Percentiles rank a stretch among this genome's conserved stretches.
Conservation (phyloP, 1,284 basidiomycete species). For the Moesziomyces parantarcticus region DNA sequence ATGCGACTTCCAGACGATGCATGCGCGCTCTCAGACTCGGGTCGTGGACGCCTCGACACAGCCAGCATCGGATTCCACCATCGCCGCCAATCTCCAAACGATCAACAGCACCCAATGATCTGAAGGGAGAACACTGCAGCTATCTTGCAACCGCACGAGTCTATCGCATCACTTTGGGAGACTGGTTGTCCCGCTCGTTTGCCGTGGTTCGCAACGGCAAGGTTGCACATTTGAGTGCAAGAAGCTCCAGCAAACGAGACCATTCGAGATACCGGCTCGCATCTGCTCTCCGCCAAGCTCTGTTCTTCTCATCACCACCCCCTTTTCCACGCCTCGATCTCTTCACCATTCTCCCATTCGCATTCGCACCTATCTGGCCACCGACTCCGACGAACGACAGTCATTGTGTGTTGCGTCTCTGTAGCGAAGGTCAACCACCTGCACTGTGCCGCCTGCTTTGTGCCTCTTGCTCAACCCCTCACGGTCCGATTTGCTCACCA, state of each 20-base stretch:
- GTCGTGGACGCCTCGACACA: not conserved
- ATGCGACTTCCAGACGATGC: not conserved
- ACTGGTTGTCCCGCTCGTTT: too few species aligned
- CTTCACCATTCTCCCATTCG: not conserved
- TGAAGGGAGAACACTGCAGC: too few species aligned
- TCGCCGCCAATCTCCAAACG: not conserved
- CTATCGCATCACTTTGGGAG: too few species aligned
- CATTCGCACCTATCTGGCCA: not conserved
- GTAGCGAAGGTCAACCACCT: not conserved
- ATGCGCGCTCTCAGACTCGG: not conserved
- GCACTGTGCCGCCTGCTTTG: not conserved
- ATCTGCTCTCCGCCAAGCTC: too few species aligned
- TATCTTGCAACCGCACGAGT: too few species aligned
- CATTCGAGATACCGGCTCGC: too few species aligned
- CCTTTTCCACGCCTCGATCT: too few species aligned
- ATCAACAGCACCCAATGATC: too few species aligned
- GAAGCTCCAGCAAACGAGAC: too few species aligned
- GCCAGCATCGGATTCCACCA: not conserved
- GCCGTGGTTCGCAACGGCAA: too few species aligned
- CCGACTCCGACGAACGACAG: not conserved
- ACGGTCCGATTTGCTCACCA: slow-evolving; percentile 18
- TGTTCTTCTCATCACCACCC: too few species aligned
- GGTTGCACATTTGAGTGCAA: too few species aligned
- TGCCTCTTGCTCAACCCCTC: not conserved
- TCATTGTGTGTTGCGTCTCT: slow-evolving; percentile 22